phyloP scores from a whole-genome alignment of 2,329 filamentous ascomycete species.

The Diplodia intermedia region DNA sequence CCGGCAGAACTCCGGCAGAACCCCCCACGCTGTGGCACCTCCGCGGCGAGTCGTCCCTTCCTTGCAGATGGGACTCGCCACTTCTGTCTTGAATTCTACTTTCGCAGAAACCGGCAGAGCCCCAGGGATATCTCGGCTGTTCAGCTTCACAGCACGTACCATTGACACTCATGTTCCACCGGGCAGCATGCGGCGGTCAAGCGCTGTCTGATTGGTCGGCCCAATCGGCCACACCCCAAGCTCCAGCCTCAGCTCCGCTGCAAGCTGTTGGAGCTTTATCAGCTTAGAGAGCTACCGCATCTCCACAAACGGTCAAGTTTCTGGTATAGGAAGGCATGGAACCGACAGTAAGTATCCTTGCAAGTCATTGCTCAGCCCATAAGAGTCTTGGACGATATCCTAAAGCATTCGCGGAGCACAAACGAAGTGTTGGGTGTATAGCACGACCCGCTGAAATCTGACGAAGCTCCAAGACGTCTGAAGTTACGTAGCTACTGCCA shows the following conservation, averaged over 20 bases:
- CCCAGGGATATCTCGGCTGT: neutral
- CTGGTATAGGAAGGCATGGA: neutral
- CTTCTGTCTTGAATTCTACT: neutral
- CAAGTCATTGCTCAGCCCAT: neutral
- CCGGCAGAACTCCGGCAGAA: neutral
- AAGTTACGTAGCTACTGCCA: constrained; percentile 3
- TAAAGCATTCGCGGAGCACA: neutral
- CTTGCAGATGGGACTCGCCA: neutral
- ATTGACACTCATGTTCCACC: too few species aligned
- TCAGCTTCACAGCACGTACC: too few species aligned
- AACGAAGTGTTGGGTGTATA: neutral
- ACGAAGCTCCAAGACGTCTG: constrained; percentile 28
- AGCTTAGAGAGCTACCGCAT: neutral
- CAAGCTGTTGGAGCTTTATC: neutral
- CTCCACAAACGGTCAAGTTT: too few species aligned
- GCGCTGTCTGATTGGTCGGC: neutral
- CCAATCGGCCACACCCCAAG: constrained; percentile 2
- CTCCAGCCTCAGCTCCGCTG: constrained; percentile 16
- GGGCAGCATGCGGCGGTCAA: neutral
- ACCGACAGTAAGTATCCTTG: neutral
- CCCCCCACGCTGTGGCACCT: neutral
- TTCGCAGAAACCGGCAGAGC: neutral
- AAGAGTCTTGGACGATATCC: neutral
- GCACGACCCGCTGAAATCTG: neutral
- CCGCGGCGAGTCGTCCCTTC: neutral